Evolutionary conservation across 1,284 basidiomycete genomes (phyloP).

Genomic region (Ganoderma leucocontextum): DNA sequence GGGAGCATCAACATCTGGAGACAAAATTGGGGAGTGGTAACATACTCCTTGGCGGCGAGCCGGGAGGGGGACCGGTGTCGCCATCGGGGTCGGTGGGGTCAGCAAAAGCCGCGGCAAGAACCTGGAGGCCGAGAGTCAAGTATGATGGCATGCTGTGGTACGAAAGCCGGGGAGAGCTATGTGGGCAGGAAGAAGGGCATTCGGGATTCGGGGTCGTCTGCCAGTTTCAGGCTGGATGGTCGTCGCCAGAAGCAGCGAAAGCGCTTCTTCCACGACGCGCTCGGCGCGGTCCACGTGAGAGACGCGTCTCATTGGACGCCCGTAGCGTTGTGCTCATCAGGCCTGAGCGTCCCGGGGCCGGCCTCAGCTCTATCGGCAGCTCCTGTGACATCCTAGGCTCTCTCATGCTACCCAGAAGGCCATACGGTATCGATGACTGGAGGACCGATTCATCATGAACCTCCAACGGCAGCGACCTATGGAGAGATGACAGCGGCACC

Average conservation of each 20-base stretch:
- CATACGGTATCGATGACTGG: background rate
- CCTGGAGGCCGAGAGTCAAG: slow-evolving; percentile 13
- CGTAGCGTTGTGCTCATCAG: no score
- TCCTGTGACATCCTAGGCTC: no score
- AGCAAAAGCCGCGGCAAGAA: slow-evolving; percentile 21
- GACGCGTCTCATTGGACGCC: slow-evolving; percentile 20
- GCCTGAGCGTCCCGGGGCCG: no score
- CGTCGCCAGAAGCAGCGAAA: slow-evolving; percentile 7
- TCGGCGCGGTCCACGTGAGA: slow-evolving; percentile 31
- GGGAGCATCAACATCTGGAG: background rate
- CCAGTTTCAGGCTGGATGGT: slow-evolving; percentile 7
- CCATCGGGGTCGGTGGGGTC: slow-evolving; percentile 28
- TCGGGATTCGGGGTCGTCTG: slow-evolving; percentile 25
- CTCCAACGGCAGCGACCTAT: background rate
- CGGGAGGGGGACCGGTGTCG: slow-evolving; percentile 52
- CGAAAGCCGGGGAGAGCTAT: slow-evolving; percentile 6
- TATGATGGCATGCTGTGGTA: slow-evolving; percentile 16
- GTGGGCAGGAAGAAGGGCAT: slow-evolving; percentile 19
- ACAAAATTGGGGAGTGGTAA: slow-evolving; percentile 31
- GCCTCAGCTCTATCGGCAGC: no score
- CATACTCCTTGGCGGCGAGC: slow-evolving; percentile 65
- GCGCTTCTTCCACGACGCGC: slow-evolving; percentile 21
- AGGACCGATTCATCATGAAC: background rate
- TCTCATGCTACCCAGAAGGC: background rate
- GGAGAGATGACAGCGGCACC: background rate